Evolutionary conservation across 2,329 filamentous ascomycete genomes (phyloP).

Genomic region (Parastagonospora nodorum): DNA sequence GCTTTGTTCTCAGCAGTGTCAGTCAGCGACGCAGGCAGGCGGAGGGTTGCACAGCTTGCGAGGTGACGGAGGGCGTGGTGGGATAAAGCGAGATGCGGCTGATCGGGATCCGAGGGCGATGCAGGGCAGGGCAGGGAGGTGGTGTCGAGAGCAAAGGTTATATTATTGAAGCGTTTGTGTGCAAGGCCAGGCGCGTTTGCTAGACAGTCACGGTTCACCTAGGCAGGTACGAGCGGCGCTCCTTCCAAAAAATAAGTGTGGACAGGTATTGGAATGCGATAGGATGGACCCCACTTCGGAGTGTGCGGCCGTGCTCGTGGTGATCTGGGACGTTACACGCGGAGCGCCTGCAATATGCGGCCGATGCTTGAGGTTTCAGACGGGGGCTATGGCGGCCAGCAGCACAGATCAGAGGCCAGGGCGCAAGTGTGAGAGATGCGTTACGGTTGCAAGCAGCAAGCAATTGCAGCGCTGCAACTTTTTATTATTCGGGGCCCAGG

Average conservation of each 20-base stretch:
- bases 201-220: conserved; percentile 1
- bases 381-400: background rate
- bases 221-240: conserved; percentile 12
- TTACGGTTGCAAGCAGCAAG: conserved; percentile 9
- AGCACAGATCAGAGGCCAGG: conserved; percentile 1
- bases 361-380: conserved; percentile 17
- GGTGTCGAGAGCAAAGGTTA: background rate
- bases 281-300: conserved; percentile 20
- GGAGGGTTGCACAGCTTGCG: conserved; percentile 28
- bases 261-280: conserved; percentile 34
- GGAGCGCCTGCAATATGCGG: conserved; percentile 18
- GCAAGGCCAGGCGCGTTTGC: conserved; percentile 9
- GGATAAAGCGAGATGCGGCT: conserved; percentile 24
- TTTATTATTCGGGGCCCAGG: conserved; percentile 13
- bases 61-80: conserved; percentile 13
- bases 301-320: conserved; percentile 19
- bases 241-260: conserved; percentile 23
- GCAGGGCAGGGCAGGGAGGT: conserved; percentile 18
- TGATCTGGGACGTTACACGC: conserved; percentile 17
- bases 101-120: conserved; percentile 11
- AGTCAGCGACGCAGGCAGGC: conserved; percentile 14
- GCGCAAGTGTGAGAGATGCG: conserved; percentile 8
- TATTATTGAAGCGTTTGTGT: conserved; percentile 14
- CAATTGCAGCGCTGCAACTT: conserved; percentile 19
- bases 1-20: conserved; percentile 17